Conservation (phyloP, 305 asterid genomes). For the Lippia alba region DNA sequence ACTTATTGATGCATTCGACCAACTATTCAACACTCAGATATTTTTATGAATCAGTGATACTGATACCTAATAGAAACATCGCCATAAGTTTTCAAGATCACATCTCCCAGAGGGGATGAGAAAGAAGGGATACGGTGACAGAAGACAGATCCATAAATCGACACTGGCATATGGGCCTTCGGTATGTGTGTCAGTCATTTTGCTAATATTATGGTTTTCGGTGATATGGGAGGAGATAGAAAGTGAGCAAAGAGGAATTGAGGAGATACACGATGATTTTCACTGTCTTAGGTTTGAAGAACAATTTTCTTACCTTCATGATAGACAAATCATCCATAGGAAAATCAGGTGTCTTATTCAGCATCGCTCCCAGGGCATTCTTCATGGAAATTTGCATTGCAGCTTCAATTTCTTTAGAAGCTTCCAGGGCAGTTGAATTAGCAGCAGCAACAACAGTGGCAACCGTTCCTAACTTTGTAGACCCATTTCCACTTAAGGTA, state of each 20-base stretch:
- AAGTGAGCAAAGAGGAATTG: neutral
- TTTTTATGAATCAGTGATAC: too few species aligned
- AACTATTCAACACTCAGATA: too few species aligned
- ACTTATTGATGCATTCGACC: too few species aligned
- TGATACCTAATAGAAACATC: too few species aligned
- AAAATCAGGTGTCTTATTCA: slow-evolving; percentile 68
- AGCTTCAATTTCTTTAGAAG: slow-evolving; percentile 95
- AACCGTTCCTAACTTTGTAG: slow-evolving; percentile 88
- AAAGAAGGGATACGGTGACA: neutral
- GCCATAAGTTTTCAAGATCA: neutral
- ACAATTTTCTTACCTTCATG: slow-evolving; percentile 72
- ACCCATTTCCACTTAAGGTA: slow-evolving; percentile 95
- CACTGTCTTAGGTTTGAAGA: slow-evolving; percentile 11
- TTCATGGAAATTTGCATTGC: slow-evolving; percentile 95
- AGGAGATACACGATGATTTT: neutral
- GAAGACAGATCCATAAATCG: too few species aligned
- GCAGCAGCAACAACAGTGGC: slow-evolving; percentile 99
- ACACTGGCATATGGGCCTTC: neutral
- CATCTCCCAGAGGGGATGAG: neutral
- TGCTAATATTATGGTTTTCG: neutral
- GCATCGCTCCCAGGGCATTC: slow-evolving; percentile 90
- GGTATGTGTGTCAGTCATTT: neutral
- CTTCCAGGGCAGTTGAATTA: slow-evolving; percentile 93
- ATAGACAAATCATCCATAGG: slow-evolving; percentile 96
- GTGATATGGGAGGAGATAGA: neutral